A percentile compares a stretch with the other conserved stretches of the same genome.
Conservation (phyloP, 106 monocot species). For the Allium fistulosum region DNA sequence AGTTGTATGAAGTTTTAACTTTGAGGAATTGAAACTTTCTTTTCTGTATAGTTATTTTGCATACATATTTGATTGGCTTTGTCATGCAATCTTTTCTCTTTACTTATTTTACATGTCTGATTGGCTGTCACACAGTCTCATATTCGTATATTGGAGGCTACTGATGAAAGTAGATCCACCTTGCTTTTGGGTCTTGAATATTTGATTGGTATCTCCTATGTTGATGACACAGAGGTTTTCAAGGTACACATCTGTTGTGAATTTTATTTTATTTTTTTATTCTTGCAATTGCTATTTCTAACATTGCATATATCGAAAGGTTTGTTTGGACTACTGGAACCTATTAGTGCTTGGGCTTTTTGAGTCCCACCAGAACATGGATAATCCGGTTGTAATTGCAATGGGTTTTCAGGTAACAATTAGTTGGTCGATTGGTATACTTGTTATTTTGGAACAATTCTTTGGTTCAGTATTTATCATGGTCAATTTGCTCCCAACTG, state of each 20-base stretch:
- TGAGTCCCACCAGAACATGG: constrained; percentile 77
- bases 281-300: background rate
- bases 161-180: constrained; percentile 57
- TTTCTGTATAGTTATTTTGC: background rate
- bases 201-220: constrained; percentile 93
- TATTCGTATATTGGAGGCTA: constrained; percentile 77
- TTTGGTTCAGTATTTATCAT: background rate
- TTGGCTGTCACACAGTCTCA: constrained; percentile 48
- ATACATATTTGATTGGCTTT: background rate
- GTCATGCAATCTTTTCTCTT: background rate
- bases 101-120: too few relatives aligned
- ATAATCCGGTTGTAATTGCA: constrained; percentile 64
- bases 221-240: constrained; percentile 99
- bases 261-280: background rate
- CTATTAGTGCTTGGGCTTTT: constrained; percentile 75
- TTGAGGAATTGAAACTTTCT: background rate
- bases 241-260: constrained; percentile 45
- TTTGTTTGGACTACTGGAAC: constrained; percentile 99
- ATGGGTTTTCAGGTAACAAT: constrained; percentile 80
- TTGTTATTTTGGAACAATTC: background rate
- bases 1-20: background rate
- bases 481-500: background rate
- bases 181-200: constrained; percentile 90
- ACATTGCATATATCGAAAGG: constrained; percentile 25
- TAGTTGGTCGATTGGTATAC: background rate